phyloP scores from a whole-genome alignment of 2,329 filamentous ascomycete species.

The Pestalotiopsis fici region DNA sequence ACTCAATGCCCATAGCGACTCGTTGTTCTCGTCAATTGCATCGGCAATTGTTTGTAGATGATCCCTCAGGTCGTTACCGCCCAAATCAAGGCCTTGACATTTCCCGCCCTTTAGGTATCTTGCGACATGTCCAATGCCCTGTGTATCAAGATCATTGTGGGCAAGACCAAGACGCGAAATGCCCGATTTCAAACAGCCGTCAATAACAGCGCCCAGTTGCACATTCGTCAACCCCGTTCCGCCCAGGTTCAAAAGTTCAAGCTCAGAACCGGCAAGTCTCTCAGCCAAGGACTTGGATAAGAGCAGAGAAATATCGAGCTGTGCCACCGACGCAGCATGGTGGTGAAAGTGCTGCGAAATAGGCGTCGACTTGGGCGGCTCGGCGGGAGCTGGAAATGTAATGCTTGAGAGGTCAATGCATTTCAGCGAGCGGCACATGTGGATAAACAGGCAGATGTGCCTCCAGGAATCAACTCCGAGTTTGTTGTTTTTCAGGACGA shows the following conservation, averaged over 20 bases:
- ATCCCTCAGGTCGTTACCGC: conserved; percentile 73
- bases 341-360: conserved; percentile 23
- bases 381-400: conserved; percentile 60
- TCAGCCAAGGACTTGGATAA: conserved; percentile 76
- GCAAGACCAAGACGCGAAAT: conserved; percentile 80
- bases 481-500: conserved; percentile 91
- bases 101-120: conserved; percentile 74
- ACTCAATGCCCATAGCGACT: conserved; percentile 75
- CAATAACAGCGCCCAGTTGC: conserved; percentile 76
- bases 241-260: conserved; percentile 83
- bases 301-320: conserved; percentile 61
- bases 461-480: conserved; percentile 88
- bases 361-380: conserved; percentile 19
- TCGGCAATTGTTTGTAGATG: conserved; percentile 55
- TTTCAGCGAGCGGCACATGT: conserved; percentile 85
- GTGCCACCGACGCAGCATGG: conserved; percentile 28
- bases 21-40: conserved; percentile 52
- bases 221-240: conserved; percentile 73
- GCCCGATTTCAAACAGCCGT: conserved; percentile 78
- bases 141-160: conserved; percentile 74
- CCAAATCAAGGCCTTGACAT: conserved; percentile 87
- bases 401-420: conserved; percentile 85
- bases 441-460: conserved; percentile 84
- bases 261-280: conserved; percentile 70
- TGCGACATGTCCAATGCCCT: conserved; percentile 74